Evolutionary conservation across 768 basidiomycete species (phyloP), one percentile per base, ranked within the genome.

Genomic region (Cantharellus cinnabarinus): DNA sequence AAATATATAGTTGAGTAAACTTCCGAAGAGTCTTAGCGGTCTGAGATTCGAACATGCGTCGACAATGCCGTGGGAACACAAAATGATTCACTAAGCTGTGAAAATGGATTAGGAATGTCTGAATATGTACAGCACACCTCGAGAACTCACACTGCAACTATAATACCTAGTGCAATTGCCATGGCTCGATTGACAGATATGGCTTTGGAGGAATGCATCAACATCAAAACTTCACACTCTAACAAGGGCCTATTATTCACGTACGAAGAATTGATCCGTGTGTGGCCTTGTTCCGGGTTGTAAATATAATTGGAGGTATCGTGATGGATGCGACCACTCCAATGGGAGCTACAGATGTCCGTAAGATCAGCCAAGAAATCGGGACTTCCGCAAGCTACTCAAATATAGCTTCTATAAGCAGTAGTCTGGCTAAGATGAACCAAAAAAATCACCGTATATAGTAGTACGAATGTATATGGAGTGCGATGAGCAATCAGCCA

Each of bases 11-110:
- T 44, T 75, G 68, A 55, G 69, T 75, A 29, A 74, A 66, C 34
- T 71, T 61, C 4, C 72, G 69, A 5, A 76, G 63, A 0, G 69
- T 72, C 39, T 69, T 67, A 61, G 72, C 69, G 14, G 71, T 67
- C 58, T 71, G 69, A 29, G 70, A 68, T 53, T 76, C 61, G 64
- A 77, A 76, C 15, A 75, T 44, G 5, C 73, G 75, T 56, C 75
- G 68, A 64, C 73, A 73, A 62, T 77, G 74, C 50, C 73, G 70
- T 50, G 76, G 76, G 61, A 74, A 77, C 4, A 77, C 58, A 3
- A 76, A 51, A 39, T 70, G 71, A 62, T 76, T 77, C 67, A 73
- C 68, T 37, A 70, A 44, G 5, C 56, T 57, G 56, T 5, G 10
- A 35, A 54, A 35, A 7, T 14, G 5, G 56, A 40, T 57, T 10